These are phyloP conservation scores for Pseudofabraea citricarpa DNA, from an alignment of 2,329 filamentous ascomycete species.

Conservation along the genomic window DNA sequence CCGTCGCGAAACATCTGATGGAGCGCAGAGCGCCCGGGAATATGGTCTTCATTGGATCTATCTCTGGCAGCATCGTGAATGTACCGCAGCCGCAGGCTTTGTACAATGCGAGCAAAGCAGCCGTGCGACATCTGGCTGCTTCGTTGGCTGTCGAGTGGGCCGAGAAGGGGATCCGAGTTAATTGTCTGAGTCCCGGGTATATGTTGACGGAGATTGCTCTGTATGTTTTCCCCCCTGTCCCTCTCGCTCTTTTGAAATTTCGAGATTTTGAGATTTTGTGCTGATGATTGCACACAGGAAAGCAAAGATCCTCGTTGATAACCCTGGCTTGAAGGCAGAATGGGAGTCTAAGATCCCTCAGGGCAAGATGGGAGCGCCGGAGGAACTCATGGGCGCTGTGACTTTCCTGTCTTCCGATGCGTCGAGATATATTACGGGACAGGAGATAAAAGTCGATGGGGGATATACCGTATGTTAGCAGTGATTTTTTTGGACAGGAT, in stretches of 20 bases:
- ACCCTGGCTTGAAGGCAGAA: constrained; percentile 78
- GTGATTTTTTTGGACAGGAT: background rate
- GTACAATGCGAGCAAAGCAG: constrained; percentile 88
- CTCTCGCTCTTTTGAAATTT: background rate
- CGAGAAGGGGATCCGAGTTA: constrained; percentile 77
- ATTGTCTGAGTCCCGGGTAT: constrained; percentile 89
- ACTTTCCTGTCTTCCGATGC: constrained; percentile 55
- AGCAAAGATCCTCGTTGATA: constrained; percentile 85
- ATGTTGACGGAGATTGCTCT: constrained; percentile 73
- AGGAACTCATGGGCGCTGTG: constrained; percentile 87
- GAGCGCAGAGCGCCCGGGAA: constrained; percentile 69
- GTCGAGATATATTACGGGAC: constrained; percentile 51
- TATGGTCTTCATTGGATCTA: constrained; percentile 89
- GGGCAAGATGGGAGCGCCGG: constrained; percentile 84
- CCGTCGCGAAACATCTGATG: constrained; percentile 81
- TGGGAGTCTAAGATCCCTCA: constrained; percentile 88
- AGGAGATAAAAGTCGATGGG: constrained; percentile 1
- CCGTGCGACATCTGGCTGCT: constrained; percentile 76
- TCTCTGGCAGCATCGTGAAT: constrained; percentile 88
- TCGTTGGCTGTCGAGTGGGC: constrained; percentile 92
- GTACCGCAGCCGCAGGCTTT: constrained; percentile 87
- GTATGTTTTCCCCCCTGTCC: constrained; percentile 48
- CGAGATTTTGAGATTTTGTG: constrained; percentile 3
- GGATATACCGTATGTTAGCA: background rate
- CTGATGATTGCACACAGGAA: constrained; percentile 49